Conservation (phyloP, 2,329 filamentous ascomycete genomes). For the Endoconidiophora polonica region DNA sequence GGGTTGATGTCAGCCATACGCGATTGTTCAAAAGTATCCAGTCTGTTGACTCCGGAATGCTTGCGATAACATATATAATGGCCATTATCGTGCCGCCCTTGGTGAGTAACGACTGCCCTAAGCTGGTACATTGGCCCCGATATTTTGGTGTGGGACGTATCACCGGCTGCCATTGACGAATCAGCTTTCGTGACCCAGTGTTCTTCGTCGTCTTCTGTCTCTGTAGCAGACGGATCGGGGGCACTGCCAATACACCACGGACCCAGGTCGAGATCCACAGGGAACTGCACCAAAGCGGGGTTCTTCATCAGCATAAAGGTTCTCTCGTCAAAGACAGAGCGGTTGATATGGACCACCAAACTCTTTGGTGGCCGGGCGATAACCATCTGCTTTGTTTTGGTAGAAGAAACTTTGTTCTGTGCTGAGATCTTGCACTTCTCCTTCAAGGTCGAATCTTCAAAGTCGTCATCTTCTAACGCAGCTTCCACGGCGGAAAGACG, state of each 20-base stretch:
- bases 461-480: conserved; percentile 65
- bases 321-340: conserved; percentile 74
- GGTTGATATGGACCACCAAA: conserved; percentile 74
- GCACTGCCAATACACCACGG: conserved; percentile 66
- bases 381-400: conserved; percentile 79
- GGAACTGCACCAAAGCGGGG: conserved; percentile 61
- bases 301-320: conserved; percentile 76
- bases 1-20: conserved; percentile 11
- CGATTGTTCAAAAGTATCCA: conserved; percentile 4
- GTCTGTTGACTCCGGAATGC: conserved; percentile 24
- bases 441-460: conserved; percentile 49
- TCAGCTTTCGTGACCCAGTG: conserved; percentile 54
- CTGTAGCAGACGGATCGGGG: background rate
- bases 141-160: conserved; percentile 31
- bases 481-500: conserved; percentile 50
- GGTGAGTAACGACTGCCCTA: conserved; percentile 73
- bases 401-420: conserved; percentile 54
- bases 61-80: conserved; percentile 88
- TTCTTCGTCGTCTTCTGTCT: conserved; percentile 29
- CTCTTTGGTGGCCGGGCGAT: conserved; percentile 68
- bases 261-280: conserved; percentile 54
- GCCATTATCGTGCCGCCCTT: conserved; percentile 81
- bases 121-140: conserved; percentile 55
- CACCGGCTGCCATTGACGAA: conserved; percentile 55
- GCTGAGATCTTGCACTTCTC: conserved; percentile 49